Base-by-base conservation (phyloP, 2,329 filamentous ascomycete genomes). In the Conoideocrella luteorostrata region DNA sequence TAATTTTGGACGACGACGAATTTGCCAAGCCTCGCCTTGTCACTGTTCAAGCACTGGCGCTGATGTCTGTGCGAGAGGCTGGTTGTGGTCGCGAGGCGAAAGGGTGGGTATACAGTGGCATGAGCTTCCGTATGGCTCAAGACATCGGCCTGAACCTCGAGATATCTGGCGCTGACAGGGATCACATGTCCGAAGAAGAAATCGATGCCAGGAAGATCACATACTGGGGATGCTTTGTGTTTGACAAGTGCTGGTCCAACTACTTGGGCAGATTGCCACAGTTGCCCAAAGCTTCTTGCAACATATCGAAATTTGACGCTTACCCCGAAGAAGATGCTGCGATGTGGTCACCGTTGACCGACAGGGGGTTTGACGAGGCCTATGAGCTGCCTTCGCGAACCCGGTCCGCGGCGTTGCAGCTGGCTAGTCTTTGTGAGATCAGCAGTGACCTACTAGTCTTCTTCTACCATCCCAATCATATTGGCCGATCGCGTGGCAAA, bases 221-320 rank as follows among this genome's bases (percentile, higher is more conserved):
- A 0, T 97, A 96, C 58, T 97, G 93, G 93, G 93, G 93, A 6
- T 96, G 90, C 61, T 97, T 93, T 63, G 68, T 95, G n/a, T 95
- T 97, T 61, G 93, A 98, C 69, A 97, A 96, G 74, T 95, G 88
- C 63, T 97, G 91, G 90, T 95, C 90, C 39, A 97, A 96, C 61
- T 97, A 97, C 55, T 77, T 97, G 21, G 91, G 93, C 38, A 84
- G 93, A 34, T 73, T 96, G 49, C 91, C 93, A 10, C 91, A 96
- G 62, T 70, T 97, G 10, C 84, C 88, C 0, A 82, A 80, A 33
- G 80, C 81, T 23, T 86, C 86, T 7, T 86, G 88, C 55, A 95
- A 84, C 26, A 87, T 89, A 1, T 84, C 88, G 21, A 95, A 91
- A 61, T 86, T 88, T 51, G 90, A 96, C 47, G 88, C 96, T 10